These are phyloP conservation scores for Mycena venus DNA, from an alignment of 768 basidiomycete genomes.

Conservation along the genomic window DNA sequence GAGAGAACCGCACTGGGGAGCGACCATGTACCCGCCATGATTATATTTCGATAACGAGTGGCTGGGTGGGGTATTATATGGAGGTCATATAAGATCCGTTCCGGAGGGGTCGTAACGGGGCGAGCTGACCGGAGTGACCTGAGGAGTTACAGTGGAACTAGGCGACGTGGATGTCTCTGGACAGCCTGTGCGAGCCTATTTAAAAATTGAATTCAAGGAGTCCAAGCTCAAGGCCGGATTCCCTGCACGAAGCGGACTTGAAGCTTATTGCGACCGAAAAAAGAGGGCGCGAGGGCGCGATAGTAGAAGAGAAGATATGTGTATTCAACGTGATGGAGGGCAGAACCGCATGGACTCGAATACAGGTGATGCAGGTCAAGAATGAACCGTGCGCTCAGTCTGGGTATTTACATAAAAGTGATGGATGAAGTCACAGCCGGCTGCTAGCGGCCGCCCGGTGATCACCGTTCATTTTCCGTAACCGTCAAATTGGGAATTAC, in stretches of 20 bases:
- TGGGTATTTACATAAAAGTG: no score
- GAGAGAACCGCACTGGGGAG: not conserved
- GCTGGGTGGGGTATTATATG: not conserved
- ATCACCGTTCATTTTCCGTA: not conserved
- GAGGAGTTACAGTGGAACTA: not conserved
- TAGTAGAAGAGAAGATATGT: not conserved
- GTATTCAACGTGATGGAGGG: not conserved
- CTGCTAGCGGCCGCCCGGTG: no score
- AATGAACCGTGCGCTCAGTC: no score
- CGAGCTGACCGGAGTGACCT: not conserved
- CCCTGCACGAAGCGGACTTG: not conserved
- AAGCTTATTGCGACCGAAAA: not conserved
- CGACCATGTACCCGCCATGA: constrained; percentile 1
- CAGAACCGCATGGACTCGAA: not conserved
- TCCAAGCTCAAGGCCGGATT: no score
- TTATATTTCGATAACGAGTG: not conserved
- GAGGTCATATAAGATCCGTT: constrained; percentile 30
- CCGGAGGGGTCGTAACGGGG: constrained; percentile 14
- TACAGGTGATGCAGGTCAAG: no score
- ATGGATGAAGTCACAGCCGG: no score
- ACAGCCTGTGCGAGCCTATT: not conserved
- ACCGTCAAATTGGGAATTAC: no score
- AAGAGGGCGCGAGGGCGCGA: not conserved
- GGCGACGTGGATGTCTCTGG: not conserved
- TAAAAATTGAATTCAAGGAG: not conserved